Conservation (phyloP, 257 asterid genomes). For the Haberlea rhodopensis region DNA sequence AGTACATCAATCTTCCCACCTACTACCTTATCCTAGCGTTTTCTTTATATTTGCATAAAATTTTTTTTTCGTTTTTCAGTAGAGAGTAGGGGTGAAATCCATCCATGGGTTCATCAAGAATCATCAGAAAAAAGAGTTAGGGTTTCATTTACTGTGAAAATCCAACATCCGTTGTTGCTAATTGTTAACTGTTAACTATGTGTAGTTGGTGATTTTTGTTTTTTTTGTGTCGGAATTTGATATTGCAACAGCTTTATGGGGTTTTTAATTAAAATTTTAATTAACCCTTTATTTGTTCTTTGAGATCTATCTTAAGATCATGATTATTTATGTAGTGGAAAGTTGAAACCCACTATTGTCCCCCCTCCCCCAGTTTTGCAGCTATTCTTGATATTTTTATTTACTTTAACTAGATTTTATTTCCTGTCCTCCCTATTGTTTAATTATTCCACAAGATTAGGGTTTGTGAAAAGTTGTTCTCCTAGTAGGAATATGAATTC, state of each 20-base stretch:
- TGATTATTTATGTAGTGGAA: neutral
- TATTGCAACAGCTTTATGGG: neutral
- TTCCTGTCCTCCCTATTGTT: neutral
- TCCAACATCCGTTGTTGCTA: neutral
- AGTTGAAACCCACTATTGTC: neutral
- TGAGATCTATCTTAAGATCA: neutral
- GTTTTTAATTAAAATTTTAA: neutral
- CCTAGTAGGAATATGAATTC: slow-evolving; percentile 7
- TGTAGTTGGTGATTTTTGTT: neutral
- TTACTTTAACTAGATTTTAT: neutral
- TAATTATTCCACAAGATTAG: slow-evolving; percentile 9
- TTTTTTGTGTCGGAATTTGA: neutral
- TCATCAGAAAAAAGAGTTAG: neutral
- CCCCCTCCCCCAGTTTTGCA: neutral
- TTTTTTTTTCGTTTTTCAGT: neutral
- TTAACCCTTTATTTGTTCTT: neutral
- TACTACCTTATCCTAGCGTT: slow-evolving; percentile 8
- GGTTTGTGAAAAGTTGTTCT: slow-evolving; percentile 16
- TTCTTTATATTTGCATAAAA: neutral
- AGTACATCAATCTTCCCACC: neutral
- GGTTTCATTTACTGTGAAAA: neutral
- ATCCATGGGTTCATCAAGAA: neutral
- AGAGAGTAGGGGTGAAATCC: neutral
- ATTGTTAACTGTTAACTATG: neutral
- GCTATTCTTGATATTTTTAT: neutral